Percentiles rank a stretch among this genome's conserved stretches.
These are phyloP conservation scores for Xerocomellus intermedius DNA, from an alignment of 768 basidiomycete species.

Conservation along the genomic window DNA sequence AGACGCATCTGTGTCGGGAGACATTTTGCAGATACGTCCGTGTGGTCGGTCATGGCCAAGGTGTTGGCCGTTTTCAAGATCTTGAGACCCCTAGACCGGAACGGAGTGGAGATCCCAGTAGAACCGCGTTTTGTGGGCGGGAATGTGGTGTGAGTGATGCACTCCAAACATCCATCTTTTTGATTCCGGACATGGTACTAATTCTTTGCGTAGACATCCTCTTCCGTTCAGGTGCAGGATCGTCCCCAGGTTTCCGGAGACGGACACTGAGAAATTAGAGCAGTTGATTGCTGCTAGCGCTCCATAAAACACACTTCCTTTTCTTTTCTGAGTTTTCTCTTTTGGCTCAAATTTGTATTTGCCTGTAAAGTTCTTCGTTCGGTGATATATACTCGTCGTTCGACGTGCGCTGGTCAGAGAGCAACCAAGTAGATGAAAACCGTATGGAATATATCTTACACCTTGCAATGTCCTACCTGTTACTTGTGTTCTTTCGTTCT, in stretches of 20 bases:
- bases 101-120: constrained; percentile 7
- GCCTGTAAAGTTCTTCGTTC: no score
- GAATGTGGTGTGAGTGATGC: constrained; percentile 4
- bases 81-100: no score
- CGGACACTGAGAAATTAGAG: not conserved
- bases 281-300: not conserved
- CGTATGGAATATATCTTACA: no score
- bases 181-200: not conserved
- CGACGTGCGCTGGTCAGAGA: no score
- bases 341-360: no score
- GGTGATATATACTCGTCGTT: no score
- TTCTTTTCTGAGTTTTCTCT: no score
- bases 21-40: constrained; percentile 14
- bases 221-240: not conserved
- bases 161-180: not conserved
- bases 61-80: constrained; percentile 1
- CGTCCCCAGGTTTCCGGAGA: not conserved
- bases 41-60: constrained; percentile 12
- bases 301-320: not conserved
- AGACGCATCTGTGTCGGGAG: constrained; percentile 24
- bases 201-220: not conserved
- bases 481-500: no score
- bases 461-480: no score
- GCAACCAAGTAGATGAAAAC: no score
- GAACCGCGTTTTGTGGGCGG: constrained; percentile 11